Conservation (phyloP, 768 basidiomycete species). For the Podaxis rugospora region DNA sequence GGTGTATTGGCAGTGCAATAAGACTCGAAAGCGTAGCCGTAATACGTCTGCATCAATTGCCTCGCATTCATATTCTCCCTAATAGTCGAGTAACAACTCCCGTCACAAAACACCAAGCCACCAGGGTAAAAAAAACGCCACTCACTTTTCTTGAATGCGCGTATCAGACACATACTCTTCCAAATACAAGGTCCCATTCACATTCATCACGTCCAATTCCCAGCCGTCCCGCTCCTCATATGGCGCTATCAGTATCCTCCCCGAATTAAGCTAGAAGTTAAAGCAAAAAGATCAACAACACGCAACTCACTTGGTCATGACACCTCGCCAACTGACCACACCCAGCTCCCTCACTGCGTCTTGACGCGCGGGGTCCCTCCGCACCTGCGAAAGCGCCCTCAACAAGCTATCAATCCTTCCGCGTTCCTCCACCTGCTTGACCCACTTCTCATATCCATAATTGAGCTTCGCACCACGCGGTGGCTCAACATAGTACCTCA, state of each 20-base stretch:
- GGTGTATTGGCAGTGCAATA: slow-evolving; percentile 65
- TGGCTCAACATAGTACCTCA: slow-evolving; percentile 70
- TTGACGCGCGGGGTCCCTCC: slow-evolving; percentile 23
- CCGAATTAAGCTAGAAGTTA: slow-evolving; percentile 15
- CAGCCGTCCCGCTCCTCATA: slow-evolving; percentile 79
- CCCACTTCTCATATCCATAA: slow-evolving; percentile 73
- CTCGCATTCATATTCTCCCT: slow-evolving; percentile 67
- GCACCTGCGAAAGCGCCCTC: slow-evolving; percentile 46
- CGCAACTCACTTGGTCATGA: slow-evolving; percentile 72
- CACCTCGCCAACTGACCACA: slow-evolving; percentile 73
- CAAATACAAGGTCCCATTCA: slow-evolving; percentile 66
- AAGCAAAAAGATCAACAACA: background rate
- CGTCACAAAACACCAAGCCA: background rate
- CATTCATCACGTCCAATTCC: slow-evolving; percentile 80
- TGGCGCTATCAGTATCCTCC: slow-evolving; percentile 72
- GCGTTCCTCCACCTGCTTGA: slow-evolving; percentile 56
- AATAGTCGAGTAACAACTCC: background rate
- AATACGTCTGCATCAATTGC: slow-evolving; percentile 66
- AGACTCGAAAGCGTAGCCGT: slow-evolving; percentile 87
- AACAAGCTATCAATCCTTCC: slow-evolving; percentile 69
- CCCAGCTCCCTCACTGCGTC: slow-evolving; percentile 39
- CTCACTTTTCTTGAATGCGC: slow-evolving; percentile 63
- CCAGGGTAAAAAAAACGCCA: background rate
- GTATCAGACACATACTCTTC: slow-evolving; percentile 67
- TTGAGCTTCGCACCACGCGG: slow-evolving; percentile 61